phyloP scores from a whole-genome alignment of 2,329 filamentous ascomycete genomes.

The Aureobasidium mangrovei region DNA sequence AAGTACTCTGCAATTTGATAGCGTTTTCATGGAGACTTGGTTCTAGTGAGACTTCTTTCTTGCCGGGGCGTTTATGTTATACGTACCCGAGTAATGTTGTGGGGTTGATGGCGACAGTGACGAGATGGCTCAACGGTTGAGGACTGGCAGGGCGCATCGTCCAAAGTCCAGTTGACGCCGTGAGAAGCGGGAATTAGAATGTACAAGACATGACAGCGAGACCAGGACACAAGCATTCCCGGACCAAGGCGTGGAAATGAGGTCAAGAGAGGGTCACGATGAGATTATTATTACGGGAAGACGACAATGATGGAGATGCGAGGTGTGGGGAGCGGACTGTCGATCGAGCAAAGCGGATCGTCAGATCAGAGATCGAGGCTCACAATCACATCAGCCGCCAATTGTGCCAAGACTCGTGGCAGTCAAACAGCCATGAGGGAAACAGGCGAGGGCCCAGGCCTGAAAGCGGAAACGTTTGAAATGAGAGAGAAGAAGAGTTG shows the following conservation, averaged over 20 bases:
- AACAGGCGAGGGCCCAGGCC: background rate
- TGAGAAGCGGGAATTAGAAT: background rate
- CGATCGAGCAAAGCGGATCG: background rate
- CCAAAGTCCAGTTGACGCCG: background rate
- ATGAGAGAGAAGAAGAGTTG: background rate
- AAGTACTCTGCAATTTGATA: too few species aligned
- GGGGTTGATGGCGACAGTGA: background rate
- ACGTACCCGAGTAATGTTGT: too few species aligned
- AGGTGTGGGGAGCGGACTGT: background rate
- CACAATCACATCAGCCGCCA: background rate
- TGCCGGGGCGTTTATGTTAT: too few species aligned
- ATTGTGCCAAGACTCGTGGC: background rate
- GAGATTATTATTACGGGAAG: background rate
- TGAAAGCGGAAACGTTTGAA: background rate
- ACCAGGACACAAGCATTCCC: background rate
- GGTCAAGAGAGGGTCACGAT: background rate
- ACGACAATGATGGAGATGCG: background rate
- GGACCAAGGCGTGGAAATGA: background rate
- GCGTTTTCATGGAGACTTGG: too few species aligned
- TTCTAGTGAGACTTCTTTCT: too few species aligned
- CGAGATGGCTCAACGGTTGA: background rate
- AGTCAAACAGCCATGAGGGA: background rate
- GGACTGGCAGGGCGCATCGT: background rate
- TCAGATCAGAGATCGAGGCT: constrained; percentile 6
- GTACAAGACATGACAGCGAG: background rate